Evolutionary conservation across 2,329 filamentous ascomycete species (phyloP).

Genomic region (Whalleya microplaca): DNA sequence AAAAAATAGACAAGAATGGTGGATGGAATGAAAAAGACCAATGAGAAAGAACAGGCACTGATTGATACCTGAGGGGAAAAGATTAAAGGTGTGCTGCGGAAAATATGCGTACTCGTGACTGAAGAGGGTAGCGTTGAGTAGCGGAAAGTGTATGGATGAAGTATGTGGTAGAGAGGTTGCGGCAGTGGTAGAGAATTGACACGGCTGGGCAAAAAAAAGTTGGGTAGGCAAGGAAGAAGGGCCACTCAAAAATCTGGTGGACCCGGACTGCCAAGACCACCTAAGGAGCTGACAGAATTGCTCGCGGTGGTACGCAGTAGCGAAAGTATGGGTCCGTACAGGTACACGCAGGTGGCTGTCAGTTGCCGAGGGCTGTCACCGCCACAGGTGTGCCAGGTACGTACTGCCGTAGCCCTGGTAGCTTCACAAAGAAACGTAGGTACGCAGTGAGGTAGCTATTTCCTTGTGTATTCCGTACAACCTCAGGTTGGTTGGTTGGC

Average conservation of each 20-base stretch:
- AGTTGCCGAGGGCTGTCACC: no score
- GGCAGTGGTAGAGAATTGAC: constrained; percentile 17
- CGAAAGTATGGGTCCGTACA: no score
- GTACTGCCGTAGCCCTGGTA: no score
- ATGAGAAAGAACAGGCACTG: background rate
- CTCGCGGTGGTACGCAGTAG: no score
- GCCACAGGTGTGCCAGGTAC: no score
- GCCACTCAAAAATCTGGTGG: background rate
- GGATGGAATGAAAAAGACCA: background rate
- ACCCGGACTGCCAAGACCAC: background rate
- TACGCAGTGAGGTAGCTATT: no score
- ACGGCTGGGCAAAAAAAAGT: constrained; percentile 16
- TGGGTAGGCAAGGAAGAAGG: background rate
- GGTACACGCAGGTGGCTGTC: no score
- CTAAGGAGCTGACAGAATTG: background rate
- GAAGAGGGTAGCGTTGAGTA: constrained; percentile 1
- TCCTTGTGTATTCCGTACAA: no score
- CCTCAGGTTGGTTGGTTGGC: no score
- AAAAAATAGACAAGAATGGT: background rate
- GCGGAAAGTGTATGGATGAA: background rate
- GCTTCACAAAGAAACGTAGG: no score
- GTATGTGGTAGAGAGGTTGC: background rate
- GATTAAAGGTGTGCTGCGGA: background rate
- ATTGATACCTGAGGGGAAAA: background rate
- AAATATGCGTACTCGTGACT: background rate